Conservation (phyloP, 345 rosid species). For the Schrenkiella parvula region DNA sequence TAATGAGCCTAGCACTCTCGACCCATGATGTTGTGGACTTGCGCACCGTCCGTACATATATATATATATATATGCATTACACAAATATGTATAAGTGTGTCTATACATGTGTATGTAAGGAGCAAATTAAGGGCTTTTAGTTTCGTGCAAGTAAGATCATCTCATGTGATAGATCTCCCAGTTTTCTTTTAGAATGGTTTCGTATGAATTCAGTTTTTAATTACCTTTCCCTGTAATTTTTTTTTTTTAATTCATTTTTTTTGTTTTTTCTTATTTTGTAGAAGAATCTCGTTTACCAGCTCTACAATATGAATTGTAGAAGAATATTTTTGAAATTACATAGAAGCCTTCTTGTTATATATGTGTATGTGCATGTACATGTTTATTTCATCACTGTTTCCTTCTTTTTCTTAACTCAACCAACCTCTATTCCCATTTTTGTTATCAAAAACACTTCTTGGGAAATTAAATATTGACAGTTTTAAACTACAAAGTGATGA, state of each 20-base stretch:
- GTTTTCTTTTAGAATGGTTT: neutral
- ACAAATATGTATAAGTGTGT: neutral
- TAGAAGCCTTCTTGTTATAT: neutral
- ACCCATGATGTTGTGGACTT: constrained; percentile 13
- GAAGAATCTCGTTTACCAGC: neutral
- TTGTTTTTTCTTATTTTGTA: neutral
- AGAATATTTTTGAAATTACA: neutral
- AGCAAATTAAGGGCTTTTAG: neutral
- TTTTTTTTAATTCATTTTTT: neutral
- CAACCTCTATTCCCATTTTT: neutral
- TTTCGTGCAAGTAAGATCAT: constrained; percentile 23
- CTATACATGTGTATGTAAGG: neutral
- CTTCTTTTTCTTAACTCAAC: neutral
- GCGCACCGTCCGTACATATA: neutral
- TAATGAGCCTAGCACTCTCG: constrained; percentile 26
- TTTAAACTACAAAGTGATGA: neutral
- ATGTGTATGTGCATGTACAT: neutral
- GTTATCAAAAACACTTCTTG: neutral
- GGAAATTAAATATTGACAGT: neutral
- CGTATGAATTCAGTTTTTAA: neutral
- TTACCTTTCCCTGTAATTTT: neutral
- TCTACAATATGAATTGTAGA: neutral
- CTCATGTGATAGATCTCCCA: constrained; percentile 17
- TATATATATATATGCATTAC: neutral
- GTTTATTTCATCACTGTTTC: neutral